phyloP scores from a whole-genome alignment of 192 early-diverging fungal genomes.

The Umbelopsis ramanniana region DNA sequence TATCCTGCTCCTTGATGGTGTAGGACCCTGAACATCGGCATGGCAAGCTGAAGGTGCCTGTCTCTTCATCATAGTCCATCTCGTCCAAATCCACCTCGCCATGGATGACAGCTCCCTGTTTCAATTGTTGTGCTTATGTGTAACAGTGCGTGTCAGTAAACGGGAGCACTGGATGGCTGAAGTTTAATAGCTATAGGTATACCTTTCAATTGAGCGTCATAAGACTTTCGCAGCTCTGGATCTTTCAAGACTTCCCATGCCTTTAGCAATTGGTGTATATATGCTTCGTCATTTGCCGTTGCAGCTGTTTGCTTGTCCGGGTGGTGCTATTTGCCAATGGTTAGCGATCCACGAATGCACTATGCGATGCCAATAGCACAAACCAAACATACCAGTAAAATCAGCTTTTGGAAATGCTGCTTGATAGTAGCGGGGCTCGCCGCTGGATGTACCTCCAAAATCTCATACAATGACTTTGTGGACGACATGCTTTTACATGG shows the following conservation, averaged over 20 bases:
- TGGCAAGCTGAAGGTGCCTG: constrained; percentile 46
- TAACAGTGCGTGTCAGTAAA: background rate
- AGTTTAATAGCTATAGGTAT: background rate
- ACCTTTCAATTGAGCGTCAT: constrained; percentile 58
- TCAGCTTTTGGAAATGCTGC: constrained; percentile 56
- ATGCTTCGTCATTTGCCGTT: constrained; percentile 18
- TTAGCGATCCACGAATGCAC: background rate
- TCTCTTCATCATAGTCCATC: constrained; percentile 72
- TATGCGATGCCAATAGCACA: background rate
- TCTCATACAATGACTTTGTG: constrained; percentile 51
- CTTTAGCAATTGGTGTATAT: constrained; percentile 47
- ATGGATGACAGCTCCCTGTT: constrained; percentile 62
- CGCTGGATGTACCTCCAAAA: constrained; percentile 50
- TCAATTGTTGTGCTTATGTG: constrained; percentile 33
- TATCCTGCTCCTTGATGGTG: constrained; percentile 62
- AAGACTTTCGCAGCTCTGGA: constrained; percentile 46
- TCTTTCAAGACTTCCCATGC: constrained; percentile 62
- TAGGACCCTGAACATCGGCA: constrained; percentile 75
- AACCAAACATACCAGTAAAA: constrained; percentile 44
- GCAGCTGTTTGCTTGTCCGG: constrained; percentile 54
- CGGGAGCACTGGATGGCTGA: background rate
- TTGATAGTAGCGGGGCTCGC: constrained; percentile 55
- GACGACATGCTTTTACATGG: background rate
- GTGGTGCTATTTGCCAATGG: constrained; percentile 45
- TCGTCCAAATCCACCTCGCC: constrained; percentile 82